These are phyloP conservation scores for Pseudocercospora fuligena DNA, from an alignment of 2,329 filamentous ascomycete species.

Conservation along the genomic window DNA sequence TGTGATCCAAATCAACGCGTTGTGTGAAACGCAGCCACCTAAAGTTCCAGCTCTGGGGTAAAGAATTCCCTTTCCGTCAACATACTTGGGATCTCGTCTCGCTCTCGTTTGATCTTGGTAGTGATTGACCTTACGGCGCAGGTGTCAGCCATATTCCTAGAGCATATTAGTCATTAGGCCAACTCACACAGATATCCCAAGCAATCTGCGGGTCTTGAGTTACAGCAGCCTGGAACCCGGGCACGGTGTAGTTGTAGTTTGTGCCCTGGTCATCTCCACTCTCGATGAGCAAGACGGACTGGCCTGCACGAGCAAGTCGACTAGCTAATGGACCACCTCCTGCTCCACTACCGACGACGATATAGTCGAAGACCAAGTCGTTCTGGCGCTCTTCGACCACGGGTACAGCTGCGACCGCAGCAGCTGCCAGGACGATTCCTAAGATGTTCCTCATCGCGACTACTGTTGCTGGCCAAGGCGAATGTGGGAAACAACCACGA, in stretches of 20 bases:
- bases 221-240: conserved; percentile 48
- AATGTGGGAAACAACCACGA: neutral
- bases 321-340: conserved; percentile 64
- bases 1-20: conserved; percentile 63
- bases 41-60: conserved; percentile 63
- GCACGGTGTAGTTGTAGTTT: conserved; percentile 58
- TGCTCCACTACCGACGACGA: conserved; percentile 64
- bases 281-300: conserved; percentile 64
- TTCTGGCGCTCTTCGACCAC: conserved; percentile 16
- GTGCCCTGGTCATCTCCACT: conserved; percentile 63
- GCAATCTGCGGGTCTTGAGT: conserved; percentile 20
- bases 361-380: conserved; percentile 52
- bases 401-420: conserved; percentile 13
- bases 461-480: neutral
- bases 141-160: neutral
- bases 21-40: conserved; percentile 54
- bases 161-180: conserved; percentile 46
- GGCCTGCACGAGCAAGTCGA: conserved; percentile 61
- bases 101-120: conserved; percentile 61
- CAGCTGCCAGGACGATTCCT: conserved; percentile 11
- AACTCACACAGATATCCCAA: conserved; percentile 22
- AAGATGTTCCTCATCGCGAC: conserved; percentile 13
- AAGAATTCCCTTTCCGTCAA: conserved; percentile 56
- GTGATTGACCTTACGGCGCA: conserved; percentile 55
- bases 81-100: conserved; percentile 61